Evolutionary conservation across 2,329 filamentous ascomycete species (phyloP), one percentile per base, ranked within the genome.

Genomic region (Beauveria medogensis): DNA sequence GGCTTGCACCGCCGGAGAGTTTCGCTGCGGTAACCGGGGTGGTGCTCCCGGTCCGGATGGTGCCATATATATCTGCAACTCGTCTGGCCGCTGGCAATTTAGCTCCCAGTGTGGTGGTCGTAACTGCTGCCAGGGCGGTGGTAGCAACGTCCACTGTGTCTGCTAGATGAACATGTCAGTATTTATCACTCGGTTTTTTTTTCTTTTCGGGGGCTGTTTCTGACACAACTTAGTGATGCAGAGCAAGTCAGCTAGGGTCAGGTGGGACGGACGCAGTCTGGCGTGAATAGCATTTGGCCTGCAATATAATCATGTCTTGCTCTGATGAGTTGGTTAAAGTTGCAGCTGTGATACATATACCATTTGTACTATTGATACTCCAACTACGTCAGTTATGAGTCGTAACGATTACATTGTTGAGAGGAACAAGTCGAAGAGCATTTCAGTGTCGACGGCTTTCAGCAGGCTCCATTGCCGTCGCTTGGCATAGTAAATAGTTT

Each of bases 61-160:
- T 28, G 50, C 41, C 41, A 54, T 60, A 10, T 60, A 28, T 6
- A 6, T 54, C 43, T 60, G 58, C 58, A 48, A 30, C 37, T 2
- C 34, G n/a, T 52, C 26, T 28, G 50, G 50, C 20, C 14, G 22
- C 41, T 60, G 58, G 58, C 50, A 48, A 9, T 14, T 54, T 10
- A 47, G 43, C 30, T 28, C 50, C 12, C 30, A 60, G 50, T 60
- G 58, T 9, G 57, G 48, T 48, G 58, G 58, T 16, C 4, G 1
- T 4, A 54, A 8, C 41, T 54, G 58, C 58, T 60, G 58, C 50
- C 50, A 54, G 41, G 43, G 50, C 41, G 50, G 50, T 22, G 57
- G 57, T 20, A 54, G 26, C 28, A 48, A 54, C 26, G n/a, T 53
- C 18, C 41, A 54, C 58, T 60, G 58, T 12, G 43, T 30, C 41